These are phyloP conservation scores for Gossypium aridum DNA, from an alignment of 441 rosid species.

Conservation along the genomic window DNA sequence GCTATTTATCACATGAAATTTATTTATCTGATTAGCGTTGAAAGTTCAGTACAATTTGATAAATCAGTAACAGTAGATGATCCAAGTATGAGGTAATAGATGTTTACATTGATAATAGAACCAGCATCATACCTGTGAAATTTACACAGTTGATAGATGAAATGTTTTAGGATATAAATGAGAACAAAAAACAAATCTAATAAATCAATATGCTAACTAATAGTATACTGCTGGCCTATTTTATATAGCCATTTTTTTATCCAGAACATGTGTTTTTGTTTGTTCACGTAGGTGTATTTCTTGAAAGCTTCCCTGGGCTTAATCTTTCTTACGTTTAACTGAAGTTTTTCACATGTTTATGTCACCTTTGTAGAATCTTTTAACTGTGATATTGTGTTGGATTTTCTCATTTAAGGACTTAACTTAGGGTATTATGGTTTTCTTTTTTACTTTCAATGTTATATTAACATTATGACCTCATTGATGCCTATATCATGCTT, in stretches of 20 bases:
- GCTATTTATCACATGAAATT: neutral
- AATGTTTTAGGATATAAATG: conserved; percentile 5
- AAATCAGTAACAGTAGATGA: neutral
- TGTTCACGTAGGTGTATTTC: neutral
- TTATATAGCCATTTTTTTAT: neutral
- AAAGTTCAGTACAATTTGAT: neutral
- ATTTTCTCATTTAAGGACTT: neutral
- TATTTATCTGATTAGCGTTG: neutral
- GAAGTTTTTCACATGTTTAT: neutral
- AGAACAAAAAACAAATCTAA: neutral
- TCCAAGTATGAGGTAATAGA: neutral
- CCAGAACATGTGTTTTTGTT: neutral
- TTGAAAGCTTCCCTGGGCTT: neutral
- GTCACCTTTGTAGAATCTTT: neutral
- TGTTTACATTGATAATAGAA: neutral
- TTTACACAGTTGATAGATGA: neutral
- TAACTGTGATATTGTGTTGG: neutral
- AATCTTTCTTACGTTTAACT: neutral
- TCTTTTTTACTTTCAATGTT: neutral
- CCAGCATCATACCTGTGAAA: neutral
- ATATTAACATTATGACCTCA: neutral
- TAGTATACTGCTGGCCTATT: neutral
- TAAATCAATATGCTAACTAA: neutral
- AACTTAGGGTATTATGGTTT: neutral
- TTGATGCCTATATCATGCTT: neutral